Evolutionary conservation across 1,284 basidiomycete genomes (phyloP).

Genomic region (Rhodotorula sp.): DNA sequence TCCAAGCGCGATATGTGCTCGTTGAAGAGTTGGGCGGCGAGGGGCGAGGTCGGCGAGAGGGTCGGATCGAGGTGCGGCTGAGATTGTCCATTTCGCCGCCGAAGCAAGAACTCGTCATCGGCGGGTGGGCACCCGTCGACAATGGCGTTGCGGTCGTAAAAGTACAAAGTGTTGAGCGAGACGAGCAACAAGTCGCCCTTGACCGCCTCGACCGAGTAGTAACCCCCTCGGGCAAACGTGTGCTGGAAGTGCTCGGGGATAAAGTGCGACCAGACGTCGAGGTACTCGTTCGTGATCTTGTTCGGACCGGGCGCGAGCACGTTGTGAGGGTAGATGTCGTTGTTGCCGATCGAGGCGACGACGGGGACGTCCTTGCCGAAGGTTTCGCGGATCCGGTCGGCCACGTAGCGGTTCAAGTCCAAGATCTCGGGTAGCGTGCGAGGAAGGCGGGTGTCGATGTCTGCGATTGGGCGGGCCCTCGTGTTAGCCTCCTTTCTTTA

Average conservation of each 20-base stretch:
- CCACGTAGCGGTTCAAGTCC: constrained; percentile 67
- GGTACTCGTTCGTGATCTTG: constrained; percentile 69
- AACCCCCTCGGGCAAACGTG: constrained; percentile 59
- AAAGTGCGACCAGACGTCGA: constrained; percentile 74
- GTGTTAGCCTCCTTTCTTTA: no score
- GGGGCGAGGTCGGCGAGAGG: constrained; percentile 4
- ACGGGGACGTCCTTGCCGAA: constrained; percentile 74
- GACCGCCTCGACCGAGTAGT: constrained; percentile 73
- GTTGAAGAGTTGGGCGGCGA: constrained; percentile 3
- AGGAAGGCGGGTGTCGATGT: constrained; percentile 76
- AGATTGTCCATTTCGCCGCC: neutral
- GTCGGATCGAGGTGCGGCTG: neutral
- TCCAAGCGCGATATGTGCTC: neutral
- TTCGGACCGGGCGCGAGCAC: constrained; percentile 41
- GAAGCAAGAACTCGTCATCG: neutral
- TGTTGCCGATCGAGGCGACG: constrained; percentile 74
- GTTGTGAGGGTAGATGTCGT: constrained; percentile 47
- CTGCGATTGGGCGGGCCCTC: constrained; percentile 45
- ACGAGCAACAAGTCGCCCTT: constrained; percentile 73
- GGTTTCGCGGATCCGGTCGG: constrained; percentile 66
- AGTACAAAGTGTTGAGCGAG: constrained; percentile 87
- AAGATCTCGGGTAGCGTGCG: constrained; percentile 80
- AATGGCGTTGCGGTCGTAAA: constrained; percentile 86
- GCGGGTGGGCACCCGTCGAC: constrained; percentile 48
- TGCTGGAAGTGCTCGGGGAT: constrained; percentile 78